Conservation (phyloP, 257 asterid genomes). For the Penstemon barbatus region DNA sequence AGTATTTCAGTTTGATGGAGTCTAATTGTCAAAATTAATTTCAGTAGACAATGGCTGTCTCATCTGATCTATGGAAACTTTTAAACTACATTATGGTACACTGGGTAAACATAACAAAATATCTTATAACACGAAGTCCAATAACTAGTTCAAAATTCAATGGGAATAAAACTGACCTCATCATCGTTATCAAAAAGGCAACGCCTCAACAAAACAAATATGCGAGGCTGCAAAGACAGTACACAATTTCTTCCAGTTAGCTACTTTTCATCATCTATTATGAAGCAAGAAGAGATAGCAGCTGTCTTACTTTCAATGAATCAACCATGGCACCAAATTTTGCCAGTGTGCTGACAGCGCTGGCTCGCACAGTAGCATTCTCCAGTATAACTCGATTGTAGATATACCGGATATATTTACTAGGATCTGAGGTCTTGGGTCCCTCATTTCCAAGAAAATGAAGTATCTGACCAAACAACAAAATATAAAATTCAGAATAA, state of each 20-base stretch:
- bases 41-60: not conserved
- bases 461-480: constrained; percentile 54
- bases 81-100: not conserved
- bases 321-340: constrained; percentile 91
- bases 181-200: constrained; percentile 90
- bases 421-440: constrained; percentile 91
- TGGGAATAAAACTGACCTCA: constrained; percentile 62
- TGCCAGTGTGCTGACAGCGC: constrained; percentile 94
- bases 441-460: constrained; percentile 98
- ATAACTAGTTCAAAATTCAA: not conserved
- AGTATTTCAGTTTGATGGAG: not conserved
- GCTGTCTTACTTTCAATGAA: constrained; percentile 63
- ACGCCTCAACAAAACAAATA: constrained; percentile 73
- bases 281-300: constrained; percentile 4
- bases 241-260: constrained; percentile 24
- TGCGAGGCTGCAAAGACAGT: constrained; percentile 73
- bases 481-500: constrained; percentile 16
- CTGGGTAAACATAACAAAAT: not conserved
- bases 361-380: constrained; percentile 93
- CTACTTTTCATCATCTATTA: not conserved
- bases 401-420: constrained; percentile 86
- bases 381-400: constrained; percentile 90
- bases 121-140: not conserved
- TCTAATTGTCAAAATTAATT: constrained; percentile 1
- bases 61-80: not conserved